Conservation (phyloP, 2,329 filamentous ascomycete species). For the Aspergillus neoniger region DNA sequence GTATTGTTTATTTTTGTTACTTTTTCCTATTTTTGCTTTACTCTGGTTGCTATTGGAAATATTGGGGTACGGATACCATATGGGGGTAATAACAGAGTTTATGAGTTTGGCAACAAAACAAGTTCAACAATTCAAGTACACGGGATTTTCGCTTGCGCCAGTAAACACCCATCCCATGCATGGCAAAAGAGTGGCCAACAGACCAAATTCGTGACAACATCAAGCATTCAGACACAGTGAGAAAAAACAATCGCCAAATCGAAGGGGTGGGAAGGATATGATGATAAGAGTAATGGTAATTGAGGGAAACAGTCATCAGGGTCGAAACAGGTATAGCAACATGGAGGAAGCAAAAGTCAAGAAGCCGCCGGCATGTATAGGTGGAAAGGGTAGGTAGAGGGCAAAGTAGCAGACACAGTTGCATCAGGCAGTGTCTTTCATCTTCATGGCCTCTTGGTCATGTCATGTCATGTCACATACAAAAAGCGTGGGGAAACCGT, state of each 20-base stretch:
- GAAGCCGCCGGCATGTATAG: slow-evolving; percentile 27
- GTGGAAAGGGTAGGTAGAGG: slow-evolving; percentile 8
- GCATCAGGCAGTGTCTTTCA: not conserved
- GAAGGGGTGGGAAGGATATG: slow-evolving; percentile 18
- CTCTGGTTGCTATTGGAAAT: slow-evolving; percentile 4
- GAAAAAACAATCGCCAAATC: slow-evolving; percentile 8
- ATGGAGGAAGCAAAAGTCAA: slow-evolving; percentile 24
- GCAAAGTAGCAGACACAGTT: slow-evolving; percentile 24
- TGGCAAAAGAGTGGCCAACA: slow-evolving; percentile 33
- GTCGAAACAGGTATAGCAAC: slow-evolving; percentile 21
- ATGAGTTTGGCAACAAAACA: slow-evolving; percentile 4
- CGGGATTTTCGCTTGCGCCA: slow-evolving; percentile 33
- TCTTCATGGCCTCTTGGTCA: not conserved
- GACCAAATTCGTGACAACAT: slow-evolving; percentile 36
- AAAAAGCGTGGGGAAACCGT: slow-evolving; percentile 24
- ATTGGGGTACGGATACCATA: not conserved
- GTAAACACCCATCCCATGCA: slow-evolving; percentile 44
- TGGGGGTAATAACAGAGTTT: not conserved
- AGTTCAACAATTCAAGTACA: slow-evolving; percentile 22
- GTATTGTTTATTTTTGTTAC: not conserved
- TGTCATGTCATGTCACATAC: slow-evolving; percentile 25
- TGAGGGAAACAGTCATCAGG: slow-evolving; percentile 17
- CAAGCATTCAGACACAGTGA: slow-evolving; percentile 17
- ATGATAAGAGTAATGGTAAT: slow-evolving; percentile 10
- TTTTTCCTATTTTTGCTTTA: not conserved